Evolutionary conservation across 2,329 filamentous ascomycete species (phyloP).

Genomic region (Penicillium sp.): DNA sequence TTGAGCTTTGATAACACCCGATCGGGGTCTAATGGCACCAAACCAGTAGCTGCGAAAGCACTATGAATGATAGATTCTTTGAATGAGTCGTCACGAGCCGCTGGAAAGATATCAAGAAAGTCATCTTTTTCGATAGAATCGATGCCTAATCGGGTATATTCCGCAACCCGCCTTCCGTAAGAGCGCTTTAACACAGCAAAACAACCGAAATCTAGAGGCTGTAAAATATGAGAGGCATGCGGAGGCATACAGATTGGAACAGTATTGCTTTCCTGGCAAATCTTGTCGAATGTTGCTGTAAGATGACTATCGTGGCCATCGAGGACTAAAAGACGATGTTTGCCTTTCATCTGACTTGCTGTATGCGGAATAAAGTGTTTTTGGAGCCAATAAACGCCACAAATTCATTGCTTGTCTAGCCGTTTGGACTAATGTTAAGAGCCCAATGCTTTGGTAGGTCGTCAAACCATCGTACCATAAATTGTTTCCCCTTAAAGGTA

Average conservation of each 20-base stretch:
- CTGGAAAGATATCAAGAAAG: background rate
- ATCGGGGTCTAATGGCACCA: background rate
- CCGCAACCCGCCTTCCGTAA: no score
- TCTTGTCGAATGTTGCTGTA: background rate
- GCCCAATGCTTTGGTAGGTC: constrained; percentile 1
- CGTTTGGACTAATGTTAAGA: background rate
- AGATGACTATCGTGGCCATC: background rate
- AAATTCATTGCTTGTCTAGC: background rate
- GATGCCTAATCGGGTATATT: no score
- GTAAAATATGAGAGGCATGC: no score
- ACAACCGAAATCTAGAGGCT: no score
- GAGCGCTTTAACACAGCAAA: no score
- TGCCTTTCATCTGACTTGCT: no score
- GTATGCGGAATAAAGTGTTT: background rate
- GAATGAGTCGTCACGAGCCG: background rate
- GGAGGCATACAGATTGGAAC: background rate
- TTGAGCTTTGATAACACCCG: background rate
- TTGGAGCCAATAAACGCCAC: background rate
- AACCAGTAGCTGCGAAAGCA: background rate
- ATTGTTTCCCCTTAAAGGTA: constrained; percentile 16
- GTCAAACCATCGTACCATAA: background rate
- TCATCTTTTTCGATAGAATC: no score
- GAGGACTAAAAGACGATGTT: background rate
- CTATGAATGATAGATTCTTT: background rate
- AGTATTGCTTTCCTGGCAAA: background rate